Percentiles rank a stretch among this genome's conserved stretches.
These are phyloP conservation scores for Arabidopsis hybrid DNA, from an alignment of 441 rosid species.

Conservation along the genomic window DNA sequence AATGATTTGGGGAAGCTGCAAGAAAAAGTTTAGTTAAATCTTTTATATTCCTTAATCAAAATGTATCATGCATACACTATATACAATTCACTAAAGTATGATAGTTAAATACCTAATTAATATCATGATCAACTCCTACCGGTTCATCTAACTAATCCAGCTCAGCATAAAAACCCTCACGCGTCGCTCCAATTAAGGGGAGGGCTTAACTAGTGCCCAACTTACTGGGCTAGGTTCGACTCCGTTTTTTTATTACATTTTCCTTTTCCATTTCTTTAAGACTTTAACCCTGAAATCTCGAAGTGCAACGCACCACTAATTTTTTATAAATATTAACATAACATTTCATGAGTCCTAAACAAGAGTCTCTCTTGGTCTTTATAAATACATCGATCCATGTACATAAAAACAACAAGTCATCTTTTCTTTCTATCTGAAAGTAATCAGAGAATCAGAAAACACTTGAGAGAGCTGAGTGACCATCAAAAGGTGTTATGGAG, in stretches of 20 bases:
- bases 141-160: not conserved
- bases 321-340: not conserved
- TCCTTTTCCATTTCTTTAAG: not conserved
- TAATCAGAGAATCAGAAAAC: not conserved
- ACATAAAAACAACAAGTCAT: not conserved
- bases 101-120: not conserved
- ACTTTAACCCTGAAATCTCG: not conserved
- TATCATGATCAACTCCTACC: not conserved
- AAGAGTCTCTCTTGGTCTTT: slow-evolving; percentile 8
- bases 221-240: slow-evolving; percentile 15
- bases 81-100: not conserved
- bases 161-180: not conserved
- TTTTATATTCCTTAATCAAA: not conserved
- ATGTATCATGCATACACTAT: not conserved
- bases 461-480: not conserved
- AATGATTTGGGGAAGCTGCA: not conserved
- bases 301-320: not conserved
- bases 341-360: not conserved
- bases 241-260: not conserved
- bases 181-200: slow-evolving; percentile 13
- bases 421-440: not conserved
- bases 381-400: not conserved
- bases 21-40: not conserved
- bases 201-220: slow-evolving; percentile 24
- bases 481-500: slow-evolving; percentile 15